Conservation (phyloP, 1,139 yeast species). For the Debaryomyces sp. region DNA sequence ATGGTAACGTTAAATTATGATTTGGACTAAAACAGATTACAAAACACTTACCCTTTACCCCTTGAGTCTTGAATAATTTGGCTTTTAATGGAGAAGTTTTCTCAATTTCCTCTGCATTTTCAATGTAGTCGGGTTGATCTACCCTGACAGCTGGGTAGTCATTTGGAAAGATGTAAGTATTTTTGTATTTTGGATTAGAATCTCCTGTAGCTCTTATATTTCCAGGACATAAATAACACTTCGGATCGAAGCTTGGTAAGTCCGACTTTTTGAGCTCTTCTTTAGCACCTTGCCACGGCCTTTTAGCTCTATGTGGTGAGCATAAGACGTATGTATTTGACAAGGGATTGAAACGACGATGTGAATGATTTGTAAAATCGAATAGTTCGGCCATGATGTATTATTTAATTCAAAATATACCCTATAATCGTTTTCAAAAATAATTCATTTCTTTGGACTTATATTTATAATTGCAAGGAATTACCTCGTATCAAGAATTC, state of each 20-base stretch:
- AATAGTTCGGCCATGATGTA: slow-evolving; percentile 33
- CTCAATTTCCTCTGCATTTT: slow-evolving; percentile 15
- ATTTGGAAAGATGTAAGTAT: slow-evolving; percentile 64
- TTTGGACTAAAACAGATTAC: slow-evolving; percentile 79
- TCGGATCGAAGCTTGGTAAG: slow-evolving; percentile 61
- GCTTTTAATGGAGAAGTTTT: slow-evolving; percentile 30
- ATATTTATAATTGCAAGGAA: slow-evolving; percentile 4
- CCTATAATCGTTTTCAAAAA: neutral
- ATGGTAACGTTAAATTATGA: slow-evolving; percentile 67
- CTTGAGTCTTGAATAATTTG: slow-evolving; percentile 55
- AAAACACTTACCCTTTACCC: slow-evolving; percentile 69
- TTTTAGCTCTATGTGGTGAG: slow-evolving; percentile 76
- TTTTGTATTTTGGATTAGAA: slow-evolving; percentile 58
- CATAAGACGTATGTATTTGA: slow-evolving; percentile 66
- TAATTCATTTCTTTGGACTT: neutral
- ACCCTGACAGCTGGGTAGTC: slow-evolving; percentile 72
- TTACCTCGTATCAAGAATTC: neutral
- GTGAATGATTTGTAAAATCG: slow-evolving; percentile 60
- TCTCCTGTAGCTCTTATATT: slow-evolving; percentile 68
- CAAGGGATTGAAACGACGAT: slow-evolving; percentile 69
- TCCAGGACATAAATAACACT: slow-evolving; percentile 76
- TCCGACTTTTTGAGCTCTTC: slow-evolving; percentile 50
- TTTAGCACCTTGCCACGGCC: slow-evolving; percentile 83
- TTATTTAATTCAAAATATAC: neutral
- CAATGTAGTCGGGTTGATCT: slow-evolving; percentile 53